These are phyloP conservation scores for Tephrocybe sp. DNA, from an alignment of 768 basidiomycete genomes.

Conservation along the genomic window DNA sequence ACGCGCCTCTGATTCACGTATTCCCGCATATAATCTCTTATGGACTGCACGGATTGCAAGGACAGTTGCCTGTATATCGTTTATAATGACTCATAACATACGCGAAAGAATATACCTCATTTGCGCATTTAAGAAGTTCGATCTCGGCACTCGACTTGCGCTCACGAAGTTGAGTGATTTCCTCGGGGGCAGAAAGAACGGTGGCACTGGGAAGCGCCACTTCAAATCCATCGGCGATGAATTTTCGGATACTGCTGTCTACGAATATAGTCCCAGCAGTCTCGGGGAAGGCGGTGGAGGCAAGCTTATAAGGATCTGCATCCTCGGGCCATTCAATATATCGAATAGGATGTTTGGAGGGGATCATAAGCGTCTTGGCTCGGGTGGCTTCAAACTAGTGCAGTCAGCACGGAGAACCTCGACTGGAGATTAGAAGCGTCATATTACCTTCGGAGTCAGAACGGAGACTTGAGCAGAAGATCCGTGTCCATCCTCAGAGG, in stretches of 20 bases:
- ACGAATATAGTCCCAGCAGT: constrained; percentile 46
- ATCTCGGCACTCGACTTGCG: constrained; percentile 73
- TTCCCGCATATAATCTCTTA: constrained; percentile 61
- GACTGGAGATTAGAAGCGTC: neutral
- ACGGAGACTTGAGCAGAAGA: constrained; percentile 48
- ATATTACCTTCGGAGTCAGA: constrained; percentile 62
- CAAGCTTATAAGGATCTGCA: constrained; percentile 59
- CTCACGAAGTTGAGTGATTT: constrained; percentile 64
- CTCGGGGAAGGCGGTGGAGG: constrained; percentile 23
- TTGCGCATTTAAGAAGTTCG: constrained; percentile 69
- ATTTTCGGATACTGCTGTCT: constrained; percentile 58
- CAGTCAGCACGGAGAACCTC: neutral
- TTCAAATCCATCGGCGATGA: constrained; percentile 62
- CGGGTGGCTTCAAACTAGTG: constrained; percentile 65
- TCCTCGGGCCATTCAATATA: constrained; percentile 69
- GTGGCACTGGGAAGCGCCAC: constrained; percentile 32
- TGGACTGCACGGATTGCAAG: constrained; percentile 69
- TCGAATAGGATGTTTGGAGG: constrained; percentile 32
- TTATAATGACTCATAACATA: neutral
- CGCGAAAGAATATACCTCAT: constrained; percentile 51
- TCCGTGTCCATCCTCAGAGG: constrained; percentile 24
- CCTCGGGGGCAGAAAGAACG: constrained; percentile 49
- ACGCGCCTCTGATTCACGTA: constrained; percentile 70
- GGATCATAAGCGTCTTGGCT: constrained; percentile 58
- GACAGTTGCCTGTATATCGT: constrained; percentile 59